These are phyloP conservation scores for Penicillium crystallinum DNA, from an alignment of 495 filamentous ascomycete species.

Conservation along the genomic window DNA sequence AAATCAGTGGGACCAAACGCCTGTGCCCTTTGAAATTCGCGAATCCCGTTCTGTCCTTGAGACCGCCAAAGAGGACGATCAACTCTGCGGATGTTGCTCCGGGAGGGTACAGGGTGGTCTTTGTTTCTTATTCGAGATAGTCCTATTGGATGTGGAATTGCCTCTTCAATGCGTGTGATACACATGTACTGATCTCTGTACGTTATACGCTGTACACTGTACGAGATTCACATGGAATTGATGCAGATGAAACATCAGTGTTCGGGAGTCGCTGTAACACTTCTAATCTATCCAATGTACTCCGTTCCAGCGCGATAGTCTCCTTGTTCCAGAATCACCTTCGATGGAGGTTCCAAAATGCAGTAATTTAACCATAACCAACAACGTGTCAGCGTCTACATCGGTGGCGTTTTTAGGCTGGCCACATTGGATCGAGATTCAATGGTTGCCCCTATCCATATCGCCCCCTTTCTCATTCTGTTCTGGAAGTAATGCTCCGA, in stretches of 20 bases:
- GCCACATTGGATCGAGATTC: constrained; percentile 9
- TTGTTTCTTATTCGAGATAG: background rate
- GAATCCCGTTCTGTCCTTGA: constrained; percentile 8
- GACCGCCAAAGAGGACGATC: constrained; percentile 12
- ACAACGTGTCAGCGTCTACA: constrained; percentile 19
- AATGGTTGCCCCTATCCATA: constrained; percentile 5
- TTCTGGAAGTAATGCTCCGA: constrained; percentile 10
- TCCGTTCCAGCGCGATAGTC: background rate
- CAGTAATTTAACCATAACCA: constrained; percentile 7
- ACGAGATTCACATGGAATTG: background rate
- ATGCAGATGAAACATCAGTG: background rate
- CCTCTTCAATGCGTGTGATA: background rate
- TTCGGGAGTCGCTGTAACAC: background rate
- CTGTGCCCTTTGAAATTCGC: constrained; percentile 1
- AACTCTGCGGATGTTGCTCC: constrained; percentile 7
- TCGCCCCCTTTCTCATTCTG: background rate
- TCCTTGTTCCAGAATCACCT: background rate
- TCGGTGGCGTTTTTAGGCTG: constrained; percentile 27
- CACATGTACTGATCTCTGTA: background rate
- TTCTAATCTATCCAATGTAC: background rate
- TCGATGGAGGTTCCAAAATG: background rate
- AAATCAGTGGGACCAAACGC: constrained; percentile 30
- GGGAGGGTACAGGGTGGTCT: background rate
- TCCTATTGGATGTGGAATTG: too few species aligned
- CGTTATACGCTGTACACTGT: background rate